These are phyloP conservation scores for Acacia melanoxylon DNA, from an alignment of 306 rosid species.

Conservation along the genomic window DNA sequence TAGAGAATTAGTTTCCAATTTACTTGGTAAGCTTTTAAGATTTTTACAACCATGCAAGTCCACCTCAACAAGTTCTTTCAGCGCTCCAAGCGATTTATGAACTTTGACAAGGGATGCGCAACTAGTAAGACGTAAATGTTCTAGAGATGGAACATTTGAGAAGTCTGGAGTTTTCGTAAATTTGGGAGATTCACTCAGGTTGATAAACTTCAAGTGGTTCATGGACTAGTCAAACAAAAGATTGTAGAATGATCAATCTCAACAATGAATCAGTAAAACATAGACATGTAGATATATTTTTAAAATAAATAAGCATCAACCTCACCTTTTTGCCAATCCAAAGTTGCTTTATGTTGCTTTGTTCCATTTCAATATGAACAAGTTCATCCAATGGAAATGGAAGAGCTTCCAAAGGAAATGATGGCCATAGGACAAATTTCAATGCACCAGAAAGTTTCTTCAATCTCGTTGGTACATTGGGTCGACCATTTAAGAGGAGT, in stretches of 20 bases:
- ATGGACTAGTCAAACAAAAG: not conserved
- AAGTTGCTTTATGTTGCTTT: no score
- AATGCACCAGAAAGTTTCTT: not conserved
- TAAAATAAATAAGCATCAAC: not conserved
- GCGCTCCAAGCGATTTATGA: not conserved
- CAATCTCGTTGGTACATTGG: no score
- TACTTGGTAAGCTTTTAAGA: not conserved
- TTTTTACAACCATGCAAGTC: accelerated
- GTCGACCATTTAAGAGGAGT: no score
- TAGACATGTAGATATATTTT: not conserved
- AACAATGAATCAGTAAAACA: not conserved
- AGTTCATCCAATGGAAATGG: not conserved
- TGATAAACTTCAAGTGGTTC: not conserved
- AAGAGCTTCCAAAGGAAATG: not conserved
- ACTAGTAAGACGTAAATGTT: not conserved
- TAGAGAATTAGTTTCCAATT: no score
- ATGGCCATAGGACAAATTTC: not conserved
- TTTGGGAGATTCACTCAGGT: not conserved
- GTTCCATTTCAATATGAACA: no score
- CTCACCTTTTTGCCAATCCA: not conserved
- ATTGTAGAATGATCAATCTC: not conserved
- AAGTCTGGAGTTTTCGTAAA: not conserved
- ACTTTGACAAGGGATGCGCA: not conserved
- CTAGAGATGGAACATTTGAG: not conserved
- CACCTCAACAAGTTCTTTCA: not conserved